Conservation (phyloP, 208 protist genomes). For the Trypanosoma rangeli region DNA sequence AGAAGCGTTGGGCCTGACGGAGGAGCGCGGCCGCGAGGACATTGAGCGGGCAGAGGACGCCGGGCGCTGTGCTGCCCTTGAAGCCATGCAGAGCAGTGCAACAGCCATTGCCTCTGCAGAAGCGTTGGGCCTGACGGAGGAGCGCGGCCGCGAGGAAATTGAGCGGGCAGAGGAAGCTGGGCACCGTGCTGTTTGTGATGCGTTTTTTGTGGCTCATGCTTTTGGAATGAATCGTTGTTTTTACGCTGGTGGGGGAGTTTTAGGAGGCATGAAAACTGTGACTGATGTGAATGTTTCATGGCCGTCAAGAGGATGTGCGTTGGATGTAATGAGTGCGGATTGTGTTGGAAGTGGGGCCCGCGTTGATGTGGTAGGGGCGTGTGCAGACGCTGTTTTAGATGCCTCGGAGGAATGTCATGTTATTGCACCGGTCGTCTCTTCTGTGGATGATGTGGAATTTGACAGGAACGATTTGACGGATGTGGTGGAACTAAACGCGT, state of each 20-base stretch:
- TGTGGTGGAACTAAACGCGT: background rate
- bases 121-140: background rate
- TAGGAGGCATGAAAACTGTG: background rate
- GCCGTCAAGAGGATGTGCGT: background rate
- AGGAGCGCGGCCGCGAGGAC: background rate
- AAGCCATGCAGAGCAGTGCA: background rate
- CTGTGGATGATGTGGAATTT: background rate
- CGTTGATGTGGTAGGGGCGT: too few species aligned
- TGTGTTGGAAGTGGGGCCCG: background rate
- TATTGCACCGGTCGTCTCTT: background rate
- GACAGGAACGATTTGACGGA: background rate
- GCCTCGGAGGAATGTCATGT: background rate
- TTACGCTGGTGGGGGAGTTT: background rate
- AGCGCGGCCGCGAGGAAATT: background rate
- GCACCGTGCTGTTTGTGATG: background rate
- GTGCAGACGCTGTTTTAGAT: background rate
- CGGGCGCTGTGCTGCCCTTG: background rate
- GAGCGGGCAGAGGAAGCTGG: background rate
- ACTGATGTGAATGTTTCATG: background rate
- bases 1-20: slow-evolving; percentile 2
- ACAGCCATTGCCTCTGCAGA: background rate
- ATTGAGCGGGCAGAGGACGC: background rate
- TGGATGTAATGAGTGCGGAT: background rate
- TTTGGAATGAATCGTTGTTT: background rate
- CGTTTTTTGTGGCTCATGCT: background rate